Base-by-base conservation (phyloP, 1,284 basidiomycete species). In the Heterobasidion occidentale region DNA sequence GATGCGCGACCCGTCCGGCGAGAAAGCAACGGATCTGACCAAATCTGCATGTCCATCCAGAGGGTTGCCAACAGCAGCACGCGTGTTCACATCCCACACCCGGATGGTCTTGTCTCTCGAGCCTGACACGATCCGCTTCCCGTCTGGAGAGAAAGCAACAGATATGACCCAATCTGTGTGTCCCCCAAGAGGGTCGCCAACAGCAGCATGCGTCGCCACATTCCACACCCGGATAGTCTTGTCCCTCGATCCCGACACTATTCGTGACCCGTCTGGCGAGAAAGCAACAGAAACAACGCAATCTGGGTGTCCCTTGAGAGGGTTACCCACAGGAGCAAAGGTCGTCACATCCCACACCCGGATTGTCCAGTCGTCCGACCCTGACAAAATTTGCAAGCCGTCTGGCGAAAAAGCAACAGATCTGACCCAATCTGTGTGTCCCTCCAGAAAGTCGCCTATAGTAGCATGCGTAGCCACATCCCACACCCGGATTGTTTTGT, bases 151-250 rank as follows among this genome's bases (percentile, higher is more conserved):
- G 42, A 45, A 45, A 12, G 42, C 12, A 45, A 57, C 51, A 44
- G 55, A 56, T n/a, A 14, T 36, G 14, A 56, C 52, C 9, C 8
- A 2, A 38, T 46, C 48, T 17, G 35, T 45, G 35, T 59, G 58
- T 20, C 52, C 55, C 44, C 46, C 38, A 14, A 58, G 45, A 15
- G 9, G 9, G 11, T 15, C 46, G 19, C 46, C 46, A 0, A 47
- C 7, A 11, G 12, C 3, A 11, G 19, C 17, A 33, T 17, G 12
- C 46, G 46, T 47, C 4, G 11, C 46, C 27, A 17, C 46, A 47
- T 51, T 19, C 50, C 50, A 51, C 11, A 51, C 36, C 15, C 35
- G 17, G 42, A 45, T 45, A 4, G 42, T 45, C 42, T 45, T 12
- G 3, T 45, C 42, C 3, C 12, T 17, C 14, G 42, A 45, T 2